A percentile compares a stretch with the other conserved stretches of the same genome.
These are phyloP conservation scores for Rhynchospora pubera DNA, from an alignment of 176 grass and related monocot genomes.

Conservation along the genomic window DNA sequence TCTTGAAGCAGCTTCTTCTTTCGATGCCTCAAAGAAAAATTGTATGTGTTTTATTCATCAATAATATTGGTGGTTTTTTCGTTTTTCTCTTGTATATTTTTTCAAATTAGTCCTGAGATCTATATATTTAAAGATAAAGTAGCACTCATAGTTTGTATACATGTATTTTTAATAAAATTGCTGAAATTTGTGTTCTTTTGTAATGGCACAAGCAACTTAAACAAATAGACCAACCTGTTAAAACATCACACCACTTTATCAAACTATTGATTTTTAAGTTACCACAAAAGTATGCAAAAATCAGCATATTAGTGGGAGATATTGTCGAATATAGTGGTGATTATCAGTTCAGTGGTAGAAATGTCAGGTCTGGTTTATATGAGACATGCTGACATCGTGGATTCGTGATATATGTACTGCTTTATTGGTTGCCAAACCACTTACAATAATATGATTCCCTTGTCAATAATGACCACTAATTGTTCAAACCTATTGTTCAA, in stretches of 20 bases:
- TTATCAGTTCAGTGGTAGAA: too few species aligned
- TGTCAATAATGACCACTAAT: neutral
- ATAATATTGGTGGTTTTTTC: neutral
- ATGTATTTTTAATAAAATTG: too few species aligned
- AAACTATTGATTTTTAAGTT: too few species aligned
- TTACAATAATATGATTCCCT: neutral
- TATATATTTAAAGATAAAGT: neutral
- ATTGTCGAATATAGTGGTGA: too few species aligned
- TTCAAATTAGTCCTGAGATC: neutral
- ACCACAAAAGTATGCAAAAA: too few species aligned
- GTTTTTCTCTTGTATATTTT: neutral
- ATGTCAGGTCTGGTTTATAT: neutral
- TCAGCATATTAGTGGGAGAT: too few species aligned
- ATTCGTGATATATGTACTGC: neutral
- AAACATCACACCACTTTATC: too few species aligned
- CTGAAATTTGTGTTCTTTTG: too few species aligned
- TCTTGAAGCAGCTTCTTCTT: slow-evolving; percentile 64
- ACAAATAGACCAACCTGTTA: too few species aligned
- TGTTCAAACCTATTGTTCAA: too few species aligned
- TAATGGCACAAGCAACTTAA: too few species aligned
- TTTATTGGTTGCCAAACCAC: neutral
- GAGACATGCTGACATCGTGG: neutral
- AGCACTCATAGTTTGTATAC: neutral
- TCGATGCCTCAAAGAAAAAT: slow-evolving; percentile 85
- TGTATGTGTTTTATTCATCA: slow-evolving; percentile 21